Evolutionary conservation across 1,284 basidiomycete genomes (phyloP), one percentile per base, ranked within the genome.

Genomic region (Sporisorium reilianum): DNA sequence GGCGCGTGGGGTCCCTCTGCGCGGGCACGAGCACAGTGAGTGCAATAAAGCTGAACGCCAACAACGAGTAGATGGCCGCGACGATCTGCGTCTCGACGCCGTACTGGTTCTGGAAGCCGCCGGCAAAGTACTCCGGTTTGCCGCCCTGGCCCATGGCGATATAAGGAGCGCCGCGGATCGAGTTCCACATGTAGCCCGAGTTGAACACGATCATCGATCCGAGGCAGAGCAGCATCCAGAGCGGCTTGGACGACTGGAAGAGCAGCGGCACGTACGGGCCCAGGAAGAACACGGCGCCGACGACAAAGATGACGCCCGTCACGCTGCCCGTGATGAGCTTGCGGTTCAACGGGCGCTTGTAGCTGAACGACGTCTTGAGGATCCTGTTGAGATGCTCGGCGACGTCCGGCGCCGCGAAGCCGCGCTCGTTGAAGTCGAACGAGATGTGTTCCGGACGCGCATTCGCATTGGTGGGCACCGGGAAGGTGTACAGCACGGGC

Each of bases 61-160:
- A 87, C 22, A 93, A 85, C 14, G 92, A 94, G 82, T 99, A 99
- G 51, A 96, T 89, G 67, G 89, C 89, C 1, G 91, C 89, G 25
- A 99, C 88, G 53, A 98, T 92, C 81, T 94, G 92, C 22, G 92
- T 92, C 87, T 99, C 97, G 80, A 96, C 91, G 3, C 94, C 95
- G 79, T 90, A 92, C 86, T 98, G 95, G 81, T 91, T 94, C 83
- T 92, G 91, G 86, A 92, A 97, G 2, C 96, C 95, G 10, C 87
- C 88, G 10, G 93, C 92, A 81, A 97, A 92, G 91, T 94, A 95
- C 68, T 88, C 88, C 22, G 91, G 75, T 26, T 90, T 81, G 86
- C 90, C 87, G 30, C 84, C 77, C 0, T 74, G 77, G 4, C 79
- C 82, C 12, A 77, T 74, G 38, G 89, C 90, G 55, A 88, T 88